These are phyloP conservation scores for Thermoascus crustaceus DNA, from an alignment of 2,329 filamentous ascomycete genomes.

Conservation along the genomic window DNA sequence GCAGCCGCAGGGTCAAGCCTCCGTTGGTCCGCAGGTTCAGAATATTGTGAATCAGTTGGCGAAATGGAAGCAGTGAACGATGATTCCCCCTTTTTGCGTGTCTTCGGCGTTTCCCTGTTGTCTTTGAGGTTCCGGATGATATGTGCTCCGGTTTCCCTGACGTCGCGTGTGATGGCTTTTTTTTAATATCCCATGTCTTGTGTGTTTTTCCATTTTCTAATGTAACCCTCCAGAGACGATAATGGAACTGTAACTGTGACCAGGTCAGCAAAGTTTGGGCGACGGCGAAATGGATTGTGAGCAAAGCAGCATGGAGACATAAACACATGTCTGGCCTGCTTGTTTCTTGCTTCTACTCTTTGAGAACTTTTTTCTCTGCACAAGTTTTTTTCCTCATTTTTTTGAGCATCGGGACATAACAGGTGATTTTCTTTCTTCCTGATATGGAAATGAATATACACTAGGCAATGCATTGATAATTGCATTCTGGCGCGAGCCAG, in stretches of 20 bases:
- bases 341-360: background rate
- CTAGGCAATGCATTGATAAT: no score
- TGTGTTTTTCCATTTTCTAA: no score
- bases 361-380: constrained; percentile 14
- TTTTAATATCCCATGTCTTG: no score
- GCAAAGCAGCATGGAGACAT: no score
- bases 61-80: constrained; percentile 39
- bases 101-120: background rate
- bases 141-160: no score
- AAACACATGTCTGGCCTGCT: background rate
- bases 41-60: constrained; percentile 41
- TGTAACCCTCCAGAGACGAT: no score
- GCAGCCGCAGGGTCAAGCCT: constrained; percentile 26
- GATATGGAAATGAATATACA: constrained; percentile 1
- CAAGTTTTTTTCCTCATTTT: constrained; percentile 7
- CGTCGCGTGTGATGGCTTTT: no score
- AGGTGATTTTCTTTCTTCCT: constrained; percentile 4
- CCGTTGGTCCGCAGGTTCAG: constrained; percentile 34
- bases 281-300: no score
- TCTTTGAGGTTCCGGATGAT: background rate
- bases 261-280: no score
- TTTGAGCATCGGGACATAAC: no score
- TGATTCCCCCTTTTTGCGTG: background rate
- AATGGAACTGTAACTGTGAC: no score
- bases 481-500: no score